Percentiles rank a stretch among this genome's conserved stretches.
Conservation (phyloP, 257 asterid species). For the Eucommia ulmoides region DNA sequence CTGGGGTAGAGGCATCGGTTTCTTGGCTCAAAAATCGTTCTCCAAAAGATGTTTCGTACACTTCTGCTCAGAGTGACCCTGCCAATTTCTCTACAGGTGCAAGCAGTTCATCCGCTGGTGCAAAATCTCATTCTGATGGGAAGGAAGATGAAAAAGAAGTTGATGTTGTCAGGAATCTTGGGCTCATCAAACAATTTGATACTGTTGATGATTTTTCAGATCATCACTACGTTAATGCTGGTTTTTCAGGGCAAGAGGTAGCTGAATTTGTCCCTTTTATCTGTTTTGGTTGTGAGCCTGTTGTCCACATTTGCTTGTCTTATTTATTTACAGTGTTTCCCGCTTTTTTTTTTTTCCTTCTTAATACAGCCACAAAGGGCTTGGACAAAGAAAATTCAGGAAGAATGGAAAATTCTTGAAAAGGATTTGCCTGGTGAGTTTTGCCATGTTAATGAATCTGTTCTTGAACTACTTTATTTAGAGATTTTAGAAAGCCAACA, state of each 20-base stretch:
- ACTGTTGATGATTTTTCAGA: slow-evolving; percentile 35
- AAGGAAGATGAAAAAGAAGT: slow-evolving; percentile 20
- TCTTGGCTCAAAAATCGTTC: slow-evolving; percentile 28
- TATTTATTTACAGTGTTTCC: too few relatives aligned
- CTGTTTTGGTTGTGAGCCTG: not conserved
- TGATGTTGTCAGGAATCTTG: slow-evolving; percentile 20
- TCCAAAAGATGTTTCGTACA: slow-evolving; percentile 4
- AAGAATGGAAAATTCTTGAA: slow-evolving; percentile 50
- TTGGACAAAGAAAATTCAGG: slow-evolving; percentile 47
- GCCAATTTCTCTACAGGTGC: slow-evolving; percentile 5
- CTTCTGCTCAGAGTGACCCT: slow-evolving; percentile 2
- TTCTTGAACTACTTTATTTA: not conserved
- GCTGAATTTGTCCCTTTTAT: not conserved
- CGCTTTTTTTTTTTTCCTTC: too few relatives aligned
- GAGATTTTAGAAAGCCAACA: too few relatives aligned
- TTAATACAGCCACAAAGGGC: slow-evolving; percentile 29
- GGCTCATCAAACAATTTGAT: slow-evolving; percentile 32
- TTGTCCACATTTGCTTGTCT: not conserved
- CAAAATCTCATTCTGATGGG: slow-evolving; percentile 19
- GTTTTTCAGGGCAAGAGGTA: slow-evolving; percentile 35
- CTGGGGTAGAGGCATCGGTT: slow-evolving; percentile 55
- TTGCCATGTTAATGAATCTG: not conserved
- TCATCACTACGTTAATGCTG: slow-evolving; percentile 30
- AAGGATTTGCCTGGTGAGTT: slow-evolving; percentile 45
- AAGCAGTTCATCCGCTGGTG: slow-evolving; percentile 10